Conservation (phyloP, 768 basidiomycete genomes). For the Suillus sp. region DNA sequence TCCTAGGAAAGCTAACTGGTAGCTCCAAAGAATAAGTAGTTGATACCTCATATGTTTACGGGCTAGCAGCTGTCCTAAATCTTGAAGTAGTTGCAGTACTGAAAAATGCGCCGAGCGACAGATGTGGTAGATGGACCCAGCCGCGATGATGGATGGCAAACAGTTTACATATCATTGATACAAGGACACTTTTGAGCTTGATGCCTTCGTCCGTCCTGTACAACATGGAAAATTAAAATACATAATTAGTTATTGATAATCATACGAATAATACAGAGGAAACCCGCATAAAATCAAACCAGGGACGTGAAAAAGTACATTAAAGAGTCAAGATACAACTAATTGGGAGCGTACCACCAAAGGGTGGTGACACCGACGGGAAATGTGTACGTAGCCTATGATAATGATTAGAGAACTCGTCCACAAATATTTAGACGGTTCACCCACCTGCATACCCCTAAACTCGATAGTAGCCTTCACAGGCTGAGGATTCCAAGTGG, state of each 20-base stretch:
- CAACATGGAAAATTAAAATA: background rate
- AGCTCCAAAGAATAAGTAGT: background rate
- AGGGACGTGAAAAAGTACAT: background rate
- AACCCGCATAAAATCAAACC: background rate
- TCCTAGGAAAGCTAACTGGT: background rate
- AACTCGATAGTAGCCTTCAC: slow-evolving; percentile 65
- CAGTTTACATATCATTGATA: background rate
- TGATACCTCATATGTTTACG: background rate
- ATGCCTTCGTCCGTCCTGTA: background rate
- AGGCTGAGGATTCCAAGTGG: slow-evolving; percentile 54
- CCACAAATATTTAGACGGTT: slow-evolving; percentile 1
- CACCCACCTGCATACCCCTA: slow-evolving; percentile 56
- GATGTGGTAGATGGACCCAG: too few relatives aligned
- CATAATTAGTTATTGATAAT: background rate
- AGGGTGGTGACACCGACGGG: slow-evolving; percentile 70
- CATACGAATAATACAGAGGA: background rate
- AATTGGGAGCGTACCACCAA: slow-evolving; percentile 46
- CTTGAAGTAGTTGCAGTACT: background rate
- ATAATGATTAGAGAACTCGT: background rate
- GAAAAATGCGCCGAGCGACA: background rate
- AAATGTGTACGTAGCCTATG: slow-evolving; percentile 70
- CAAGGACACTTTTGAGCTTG: background rate
- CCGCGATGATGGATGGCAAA: background rate
- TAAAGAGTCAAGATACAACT: background rate
- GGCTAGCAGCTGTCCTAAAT: background rate